Evolutionary conservation across 1,284 basidiomycete species (phyloP).

Genomic region (Marasmius tenuissimus): DNA sequence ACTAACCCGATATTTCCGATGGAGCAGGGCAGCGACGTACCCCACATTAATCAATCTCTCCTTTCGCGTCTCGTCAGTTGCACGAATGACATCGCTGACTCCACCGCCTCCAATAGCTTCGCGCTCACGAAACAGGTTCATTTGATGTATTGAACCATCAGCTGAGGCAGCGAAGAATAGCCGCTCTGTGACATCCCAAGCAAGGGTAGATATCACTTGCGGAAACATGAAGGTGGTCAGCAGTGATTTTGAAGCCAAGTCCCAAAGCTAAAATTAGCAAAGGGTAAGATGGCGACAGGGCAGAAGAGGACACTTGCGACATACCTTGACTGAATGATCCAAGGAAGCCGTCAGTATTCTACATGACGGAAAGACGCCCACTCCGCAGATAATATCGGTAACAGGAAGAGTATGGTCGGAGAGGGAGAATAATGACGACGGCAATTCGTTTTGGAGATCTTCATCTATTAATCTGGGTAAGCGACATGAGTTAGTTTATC

Average conservation of each 20-base stretch:
- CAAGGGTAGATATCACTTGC: conserved; percentile 63
- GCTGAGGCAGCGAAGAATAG: conserved; percentile 82
- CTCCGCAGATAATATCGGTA: conserved; percentile 78
- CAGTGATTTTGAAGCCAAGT: conserved; percentile 71
- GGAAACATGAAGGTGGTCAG: conserved; percentile 89
- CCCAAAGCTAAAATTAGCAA: conserved; percentile 64
- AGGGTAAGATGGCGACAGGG: conserved; percentile 8
- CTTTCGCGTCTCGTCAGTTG: conserved; percentile 53
- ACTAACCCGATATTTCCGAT: conserved; percentile 6
- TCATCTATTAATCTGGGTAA: conserved; percentile 67
- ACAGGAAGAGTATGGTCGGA: conserved; percentile 92
- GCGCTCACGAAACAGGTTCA: conserved; percentile 69
- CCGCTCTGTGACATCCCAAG: conserved; percentile 84
- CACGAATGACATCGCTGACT: conserved; percentile 63
- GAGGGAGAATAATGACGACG: conserved; percentile 78
- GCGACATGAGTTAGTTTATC: conserved; percentile 8
- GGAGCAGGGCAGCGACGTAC: conserved; percentile 34
- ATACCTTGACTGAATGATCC: conserved; percentile 92
- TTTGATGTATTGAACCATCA: conserved; percentile 74
- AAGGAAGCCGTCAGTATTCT: conserved; percentile 80
- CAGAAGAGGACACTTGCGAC: conserved; percentile 11
- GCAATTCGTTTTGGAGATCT: conserved; percentile 64
- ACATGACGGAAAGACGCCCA: conserved; percentile 78
- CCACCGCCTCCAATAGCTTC: conserved; percentile 82
- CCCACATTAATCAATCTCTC: conserved; percentile 64